phyloP scores from a whole-genome alignment of 805 yeast genomes.

The Yamadazyma insecticola region DNA sequence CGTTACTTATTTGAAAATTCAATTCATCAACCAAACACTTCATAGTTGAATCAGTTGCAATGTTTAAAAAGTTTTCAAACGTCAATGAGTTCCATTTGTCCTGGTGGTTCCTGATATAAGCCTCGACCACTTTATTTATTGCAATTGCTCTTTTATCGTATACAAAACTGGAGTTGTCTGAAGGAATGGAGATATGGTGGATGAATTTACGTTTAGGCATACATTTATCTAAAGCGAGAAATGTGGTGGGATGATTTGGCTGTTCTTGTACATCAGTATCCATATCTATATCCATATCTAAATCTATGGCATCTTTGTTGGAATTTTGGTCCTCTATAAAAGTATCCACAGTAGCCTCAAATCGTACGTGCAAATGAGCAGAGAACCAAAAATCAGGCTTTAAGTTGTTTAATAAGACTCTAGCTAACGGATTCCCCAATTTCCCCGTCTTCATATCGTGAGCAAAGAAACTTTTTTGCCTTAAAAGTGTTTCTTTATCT shows the following conservation, averaged over 20 bases:
- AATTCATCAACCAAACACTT: too few species aligned
- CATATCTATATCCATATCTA: slow-evolving; percentile 17
- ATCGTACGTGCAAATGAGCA: slow-evolving; percentile 82
- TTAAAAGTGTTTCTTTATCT: slow-evolving; percentile 43
- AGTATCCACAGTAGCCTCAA: slow-evolving; percentile 47
- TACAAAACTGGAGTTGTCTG: too few species aligned
- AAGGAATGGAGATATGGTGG: too few species aligned
- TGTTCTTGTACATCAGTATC: slow-evolving; percentile 1
- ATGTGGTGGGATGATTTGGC: slow-evolving; percentile 32
- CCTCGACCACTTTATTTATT: slow-evolving; percentile 32
- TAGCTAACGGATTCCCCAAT: slow-evolving; percentile 71
- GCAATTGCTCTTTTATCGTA: slow-evolving; percentile 31
- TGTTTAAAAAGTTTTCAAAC: slow-evolving; percentile 8
- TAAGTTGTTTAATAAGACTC: slow-evolving; percentile 47
- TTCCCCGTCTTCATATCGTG: slow-evolving; percentile 54
- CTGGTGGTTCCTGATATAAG: slow-evolving; percentile 10
- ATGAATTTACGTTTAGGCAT: slow-evolving; percentile 61
- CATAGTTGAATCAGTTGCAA: background rate
- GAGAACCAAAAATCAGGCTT: slow-evolving; percentile 78
- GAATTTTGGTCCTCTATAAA: background rate
- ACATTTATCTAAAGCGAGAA: slow-evolving; percentile 84
- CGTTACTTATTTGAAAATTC: too few species aligned
- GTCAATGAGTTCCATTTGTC: slow-evolving; percentile 12
- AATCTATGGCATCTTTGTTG: slow-evolving; percentile 14
- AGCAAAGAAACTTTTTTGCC: slow-evolving; percentile 61